Evolutionary conservation across 2,329 filamentous ascomycete genomes (phyloP).

Genomic region (Macroventuria anomochaeta): DNA sequence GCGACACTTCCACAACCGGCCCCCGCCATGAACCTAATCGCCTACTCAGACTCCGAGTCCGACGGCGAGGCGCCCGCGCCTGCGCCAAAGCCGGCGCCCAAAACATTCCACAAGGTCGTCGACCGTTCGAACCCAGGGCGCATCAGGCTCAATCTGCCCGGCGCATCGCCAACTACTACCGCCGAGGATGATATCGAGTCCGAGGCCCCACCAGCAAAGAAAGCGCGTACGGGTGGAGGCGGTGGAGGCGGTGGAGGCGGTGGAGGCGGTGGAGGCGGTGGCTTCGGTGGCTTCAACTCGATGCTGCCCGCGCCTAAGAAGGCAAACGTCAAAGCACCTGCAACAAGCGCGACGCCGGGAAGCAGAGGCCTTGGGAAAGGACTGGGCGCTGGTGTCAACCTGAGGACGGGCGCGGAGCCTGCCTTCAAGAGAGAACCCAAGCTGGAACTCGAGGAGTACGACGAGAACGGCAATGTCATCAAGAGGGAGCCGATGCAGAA

Average conservation of each 20-base stretch:
- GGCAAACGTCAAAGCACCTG: constrained; percentile 34
- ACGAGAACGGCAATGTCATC: constrained; percentile 45
- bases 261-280: constrained; percentile 64
- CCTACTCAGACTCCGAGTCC: constrained; percentile 81
- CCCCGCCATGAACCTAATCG: constrained; percentile 73
- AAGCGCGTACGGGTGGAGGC: constrained; percentile 66
- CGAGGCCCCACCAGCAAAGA: constrained; percentile 68
- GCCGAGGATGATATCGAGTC: constrained; percentile 52
- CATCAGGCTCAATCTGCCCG: constrained; percentile 80
- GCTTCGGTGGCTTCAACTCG: constrained; percentile 83
- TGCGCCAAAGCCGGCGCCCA: constrained; percentile 52
- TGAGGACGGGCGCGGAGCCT: constrained; percentile 84
- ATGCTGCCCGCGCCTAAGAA: constrained; percentile 85
- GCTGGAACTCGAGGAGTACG: constrained; percentile 41
- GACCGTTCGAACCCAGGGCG: constrained; percentile 82
- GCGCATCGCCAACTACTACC: constrained; percentile 53
- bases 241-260: constrained; percentile 74
- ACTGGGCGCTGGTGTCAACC: constrained; percentile 66
- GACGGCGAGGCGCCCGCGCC: constrained; percentile 60
- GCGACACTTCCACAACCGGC: background rate
- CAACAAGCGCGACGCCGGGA: constrained; percentile 35
- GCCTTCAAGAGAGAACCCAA: constrained; percentile 74
- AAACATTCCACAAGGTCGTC: constrained; percentile 80
- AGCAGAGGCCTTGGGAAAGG: constrained; percentile 46
- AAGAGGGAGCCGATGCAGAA: constrained; percentile 39